Conservation (phyloP, 495 filamentous ascomycete species). For the Amniculicola lignicola region DNA sequence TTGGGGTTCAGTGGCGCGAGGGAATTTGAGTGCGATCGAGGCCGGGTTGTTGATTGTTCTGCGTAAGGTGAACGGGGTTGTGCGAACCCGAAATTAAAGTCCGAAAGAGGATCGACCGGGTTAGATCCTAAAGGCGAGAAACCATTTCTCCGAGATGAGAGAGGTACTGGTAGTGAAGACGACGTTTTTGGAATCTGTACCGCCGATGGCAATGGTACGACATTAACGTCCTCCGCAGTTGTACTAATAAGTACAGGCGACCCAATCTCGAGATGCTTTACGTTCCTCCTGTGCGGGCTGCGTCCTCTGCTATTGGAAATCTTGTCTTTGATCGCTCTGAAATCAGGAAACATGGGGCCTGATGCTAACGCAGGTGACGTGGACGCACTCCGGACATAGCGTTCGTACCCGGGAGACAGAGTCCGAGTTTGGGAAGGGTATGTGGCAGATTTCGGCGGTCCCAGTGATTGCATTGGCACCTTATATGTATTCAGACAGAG, state of each 20-base stretch:
- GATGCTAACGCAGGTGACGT: conserved; percentile 8
- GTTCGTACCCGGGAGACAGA: conserved; percentile 8
- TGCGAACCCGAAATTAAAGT: conserved; percentile 17
- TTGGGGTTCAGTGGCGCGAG: not conserved
- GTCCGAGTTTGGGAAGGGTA: conserved; percentile 6
- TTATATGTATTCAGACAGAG: conserved; percentile 10
- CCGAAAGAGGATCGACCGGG: conserved; percentile 16
- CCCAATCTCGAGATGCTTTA: conserved; percentile 23
- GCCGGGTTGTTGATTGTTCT: not conserved
- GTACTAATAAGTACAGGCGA: conserved; percentile 22
- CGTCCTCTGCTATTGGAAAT: conserved; percentile 7
- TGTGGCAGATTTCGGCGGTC: conserved; percentile 13
- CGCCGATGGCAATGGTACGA: conserved; percentile 19
- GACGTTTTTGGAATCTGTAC: not conserved
- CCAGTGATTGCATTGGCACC: conserved; percentile 6
- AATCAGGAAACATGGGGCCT: conserved; percentile 11
- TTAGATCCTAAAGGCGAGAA: conserved; percentile 28
- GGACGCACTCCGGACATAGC: conserved; percentile 15
- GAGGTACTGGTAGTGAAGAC: conserved; percentile 1
- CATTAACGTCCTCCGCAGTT: conserved; percentile 22
- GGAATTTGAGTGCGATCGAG: not conserved
- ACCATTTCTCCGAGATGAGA: not conserved
- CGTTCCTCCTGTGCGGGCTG: conserved; percentile 1
- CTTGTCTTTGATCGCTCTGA: conserved; percentile 17
- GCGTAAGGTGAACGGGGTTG: not conserved